Percentiles rank a stretch among this genome's conserved stretches.
phyloP scores from a whole-genome alignment of 2,329 filamentous ascomycete genomes.

The Pyrenophora teres region DNA sequence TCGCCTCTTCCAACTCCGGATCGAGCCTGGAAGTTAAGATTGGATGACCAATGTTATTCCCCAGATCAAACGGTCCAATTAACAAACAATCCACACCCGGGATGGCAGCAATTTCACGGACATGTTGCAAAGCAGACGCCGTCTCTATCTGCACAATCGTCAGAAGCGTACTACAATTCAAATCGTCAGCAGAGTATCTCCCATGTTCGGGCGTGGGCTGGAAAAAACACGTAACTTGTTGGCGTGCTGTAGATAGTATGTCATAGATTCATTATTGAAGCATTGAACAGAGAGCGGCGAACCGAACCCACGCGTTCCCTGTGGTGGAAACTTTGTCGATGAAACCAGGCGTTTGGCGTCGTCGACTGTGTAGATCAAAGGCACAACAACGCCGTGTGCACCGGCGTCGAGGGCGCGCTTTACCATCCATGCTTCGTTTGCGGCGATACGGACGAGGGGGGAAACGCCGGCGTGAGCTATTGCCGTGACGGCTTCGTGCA shows the following conservation, averaged over 20 bases:
- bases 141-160: slow-evolving; percentile 58
- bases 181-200: background rate
- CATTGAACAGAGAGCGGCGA: slow-evolving; percentile 58
- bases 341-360: slow-evolving; percentile 59
- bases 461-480: slow-evolving; percentile 52
- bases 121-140: slow-evolving; percentile 46
- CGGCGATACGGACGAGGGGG: slow-evolving; percentile 56
- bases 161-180: slow-evolving; percentile 48
- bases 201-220: too few relatives aligned
- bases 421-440: slow-evolving; percentile 66
- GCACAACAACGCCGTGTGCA: slow-evolving; percentile 63
- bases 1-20: slow-evolving; percentile 57
- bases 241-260: slow-evolving; percentile 60
- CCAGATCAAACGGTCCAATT: slow-evolving; percentile 61
- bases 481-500: slow-evolving; percentile 61
- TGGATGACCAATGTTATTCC: slow-evolving; percentile 62
- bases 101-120: slow-evolving; percentile 57
- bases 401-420: slow-evolving; percentile 65
- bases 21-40: slow-evolving; percentile 55
- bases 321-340: slow-evolving; percentile 61
- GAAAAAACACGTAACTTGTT: slow-evolving; percentile 40
- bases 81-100: slow-evolving; percentile 60
- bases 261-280: slow-evolving; percentile 48
- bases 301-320: slow-evolving; percentile 61
- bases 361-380: slow-evolving; percentile 57